A percentile compares a stretch with the other conserved stretches of the same genome.
phyloP scores from a whole-genome alignment of 2,329 filamentous ascomycete genomes.

The Diaporthe eres region DNA sequence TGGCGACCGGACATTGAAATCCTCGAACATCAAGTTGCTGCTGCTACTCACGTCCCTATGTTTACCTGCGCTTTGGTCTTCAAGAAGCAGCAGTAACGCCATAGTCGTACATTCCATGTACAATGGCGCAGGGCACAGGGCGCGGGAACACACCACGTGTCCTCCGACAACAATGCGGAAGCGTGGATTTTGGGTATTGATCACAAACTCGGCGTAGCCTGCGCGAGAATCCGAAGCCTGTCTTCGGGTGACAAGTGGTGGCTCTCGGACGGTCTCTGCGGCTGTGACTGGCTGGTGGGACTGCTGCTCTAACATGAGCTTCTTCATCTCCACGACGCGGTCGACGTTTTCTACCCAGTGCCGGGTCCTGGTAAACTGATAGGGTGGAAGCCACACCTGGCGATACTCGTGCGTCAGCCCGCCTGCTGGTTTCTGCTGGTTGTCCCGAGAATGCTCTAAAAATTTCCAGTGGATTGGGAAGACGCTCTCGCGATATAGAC shows the following conservation, averaged over 20 bases:
- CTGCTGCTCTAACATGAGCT: too few relatives aligned
- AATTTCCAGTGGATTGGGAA: too few relatives aligned
- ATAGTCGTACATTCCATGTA: constrained; percentile 51
- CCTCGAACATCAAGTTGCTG: constrained; percentile 53
- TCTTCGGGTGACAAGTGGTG: too few relatives aligned
- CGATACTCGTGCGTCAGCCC: background rate
- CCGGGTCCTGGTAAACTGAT: background rate
- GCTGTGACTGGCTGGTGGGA: background rate
- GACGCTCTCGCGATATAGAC: too few relatives aligned
- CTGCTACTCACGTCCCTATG: constrained; percentile 46
- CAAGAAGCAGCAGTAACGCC: background rate
- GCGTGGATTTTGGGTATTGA: background rate
- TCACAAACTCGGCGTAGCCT: too few relatives aligned
- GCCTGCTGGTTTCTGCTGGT: too few relatives aligned
- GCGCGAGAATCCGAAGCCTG: too few relatives aligned
- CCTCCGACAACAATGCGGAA: constrained; percentile 39
- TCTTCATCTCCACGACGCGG: background rate
- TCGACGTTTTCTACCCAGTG: background rate
- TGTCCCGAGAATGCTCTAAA: rapidly evolving
- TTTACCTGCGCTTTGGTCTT: background rate
- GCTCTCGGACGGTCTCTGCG: constrained; percentile 23
- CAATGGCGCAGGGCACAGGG: constrained; percentile 47
- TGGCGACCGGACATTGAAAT: constrained; percentile 39
- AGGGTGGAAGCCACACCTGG: background rate
- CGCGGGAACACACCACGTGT: constrained; percentile 46